Evolutionary conservation across 768 basidiomycete species (phyloP).

Genomic region (Boletus vermiculosoides): DNA sequence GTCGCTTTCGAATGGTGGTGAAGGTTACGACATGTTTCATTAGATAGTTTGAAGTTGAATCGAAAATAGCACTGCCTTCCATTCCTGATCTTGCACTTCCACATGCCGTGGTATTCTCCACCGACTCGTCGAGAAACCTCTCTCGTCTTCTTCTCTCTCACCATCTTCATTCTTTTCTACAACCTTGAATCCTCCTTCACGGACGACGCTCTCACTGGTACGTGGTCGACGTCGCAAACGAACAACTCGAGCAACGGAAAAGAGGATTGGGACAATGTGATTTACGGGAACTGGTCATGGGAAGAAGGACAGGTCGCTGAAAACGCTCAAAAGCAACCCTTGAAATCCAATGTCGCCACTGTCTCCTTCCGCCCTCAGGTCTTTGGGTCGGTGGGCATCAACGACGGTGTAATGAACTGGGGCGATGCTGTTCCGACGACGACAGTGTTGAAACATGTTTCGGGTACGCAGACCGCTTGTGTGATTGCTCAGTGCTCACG

Average conservation of each 20-base stretch:
- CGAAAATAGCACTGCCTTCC: neutral
- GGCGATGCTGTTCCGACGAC: slow-evolving; percentile 53
- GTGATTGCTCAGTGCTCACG: neutral
- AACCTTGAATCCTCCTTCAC: slow-evolving; percentile 68
- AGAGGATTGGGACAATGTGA: slow-evolving; percentile 53
- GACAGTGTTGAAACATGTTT: slow-evolving; percentile 57
- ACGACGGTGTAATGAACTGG: slow-evolving; percentile 59
- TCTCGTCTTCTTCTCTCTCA: slow-evolving; percentile 63
- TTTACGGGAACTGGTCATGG: slow-evolving; percentile 72
- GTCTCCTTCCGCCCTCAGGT: slow-evolving; percentile 24
- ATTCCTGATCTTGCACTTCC: neutral
- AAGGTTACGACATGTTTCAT: slow-evolving; percentile 8
- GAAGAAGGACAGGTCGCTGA: slow-evolving; percentile 58
- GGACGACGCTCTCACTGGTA: slow-evolving; percentile 33
- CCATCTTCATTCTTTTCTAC: slow-evolving; percentile 68
- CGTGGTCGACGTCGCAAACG: slow-evolving; percentile 27
- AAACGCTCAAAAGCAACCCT: slow-evolving; percentile 48
- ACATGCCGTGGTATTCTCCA: slow-evolving; percentile 58
- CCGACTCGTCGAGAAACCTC: slow-evolving; percentile 74
- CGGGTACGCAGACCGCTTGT: slow-evolving; percentile 45
- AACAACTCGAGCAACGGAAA: slow-evolving; percentile 33
- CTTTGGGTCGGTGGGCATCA: slow-evolving; percentile 36
- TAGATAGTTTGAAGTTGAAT: neutral
- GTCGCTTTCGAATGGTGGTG: slow-evolving; percentile 18
- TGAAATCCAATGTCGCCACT: slow-evolving; percentile 22